Percentiles rank a stretch among this genome's conserved stretches.
These are phyloP conservation scores for Diaporthe ampelina DNA, from an alignment of 2,329 filamentous ascomycete species.

Conservation along the genomic window DNA sequence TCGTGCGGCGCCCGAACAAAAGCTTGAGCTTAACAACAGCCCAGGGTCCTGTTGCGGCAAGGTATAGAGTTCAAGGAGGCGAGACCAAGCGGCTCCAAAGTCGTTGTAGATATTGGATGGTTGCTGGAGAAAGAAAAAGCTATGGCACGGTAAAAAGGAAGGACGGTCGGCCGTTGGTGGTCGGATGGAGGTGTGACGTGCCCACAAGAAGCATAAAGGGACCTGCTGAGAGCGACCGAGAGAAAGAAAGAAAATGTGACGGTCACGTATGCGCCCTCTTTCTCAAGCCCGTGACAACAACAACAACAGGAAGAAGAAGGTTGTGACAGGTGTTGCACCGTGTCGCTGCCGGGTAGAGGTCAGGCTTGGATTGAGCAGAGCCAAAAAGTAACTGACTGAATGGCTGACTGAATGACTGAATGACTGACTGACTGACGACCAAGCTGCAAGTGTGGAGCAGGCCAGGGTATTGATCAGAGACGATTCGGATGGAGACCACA, in stretches of 20 bases:
- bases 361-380: not conserved
- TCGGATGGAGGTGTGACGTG: conserved; percentile 13
- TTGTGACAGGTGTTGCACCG: conserved; percentile 18
- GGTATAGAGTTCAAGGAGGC: conserved; percentile 23
- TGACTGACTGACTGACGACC: not conserved
- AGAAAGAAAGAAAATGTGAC: conserved; percentile 1
- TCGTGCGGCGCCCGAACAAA: not conserved
- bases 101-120: conserved; percentile 27
- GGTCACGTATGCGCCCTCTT: not conserved
- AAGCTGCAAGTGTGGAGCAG: conserved; percentile 21
- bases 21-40: conserved; percentile 13
- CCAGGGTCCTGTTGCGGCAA: not conserved
- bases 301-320: conserved; percentile 1
- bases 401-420: not conserved
- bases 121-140: not conserved
- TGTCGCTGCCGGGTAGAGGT: not conserved
- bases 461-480: conserved; percentile 21
- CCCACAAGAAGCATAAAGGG: conserved; percentile 3
- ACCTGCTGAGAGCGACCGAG: not conserved
- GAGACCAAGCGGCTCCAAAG: conserved; percentile 26
- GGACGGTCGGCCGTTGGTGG: conserved; percentile 6
- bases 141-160: not conserved
- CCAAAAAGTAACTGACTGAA: not conserved
- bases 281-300: conserved; percentile 3
- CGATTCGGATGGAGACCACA: conserved; percentile 16